phyloP scores from a whole-genome alignment of 1,284 basidiomycete species.

The Amylostereum chailletii region DNA sequence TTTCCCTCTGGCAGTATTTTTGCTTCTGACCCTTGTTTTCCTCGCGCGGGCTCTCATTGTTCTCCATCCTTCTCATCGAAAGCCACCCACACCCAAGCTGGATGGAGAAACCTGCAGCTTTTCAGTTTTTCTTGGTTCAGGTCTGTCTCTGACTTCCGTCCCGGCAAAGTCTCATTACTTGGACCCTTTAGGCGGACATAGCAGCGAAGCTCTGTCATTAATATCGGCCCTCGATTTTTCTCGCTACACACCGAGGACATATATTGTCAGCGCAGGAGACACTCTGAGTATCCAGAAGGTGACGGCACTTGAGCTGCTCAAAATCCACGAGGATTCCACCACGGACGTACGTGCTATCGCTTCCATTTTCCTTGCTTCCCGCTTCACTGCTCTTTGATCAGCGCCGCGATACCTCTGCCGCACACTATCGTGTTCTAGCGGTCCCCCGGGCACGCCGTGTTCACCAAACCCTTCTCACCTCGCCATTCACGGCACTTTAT shows the following conservation, averaged over 20 bases:
- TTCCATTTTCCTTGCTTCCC: constrained; percentile 3
- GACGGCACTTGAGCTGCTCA: constrained; percentile 47
- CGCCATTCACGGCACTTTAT: constrained; percentile 50
- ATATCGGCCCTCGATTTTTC: constrained; percentile 69
- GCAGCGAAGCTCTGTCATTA: constrained; percentile 78
- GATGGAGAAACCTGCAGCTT: constrained; percentile 30
- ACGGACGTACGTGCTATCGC: constrained; percentile 10
- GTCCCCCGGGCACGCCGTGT: constrained; percentile 84
- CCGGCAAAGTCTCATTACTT: neutral
- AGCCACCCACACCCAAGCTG: constrained; percentile 3
- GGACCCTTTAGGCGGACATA: constrained; percentile 75
- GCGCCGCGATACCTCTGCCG: neutral
- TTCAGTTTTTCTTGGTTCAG: constrained; percentile 59
- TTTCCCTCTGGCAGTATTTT: neutral
- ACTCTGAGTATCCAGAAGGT: constrained; percentile 71
- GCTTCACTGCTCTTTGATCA: constrained; percentile 1
- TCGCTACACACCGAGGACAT: constrained; percentile 73
- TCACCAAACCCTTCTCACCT: constrained; percentile 68
- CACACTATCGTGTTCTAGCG: constrained; percentile 37
- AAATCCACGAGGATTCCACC: constrained; percentile 13
- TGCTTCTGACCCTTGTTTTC: neutral
- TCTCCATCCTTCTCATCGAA: constrained; percentile 3
- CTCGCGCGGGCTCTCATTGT: constrained; percentile 14
- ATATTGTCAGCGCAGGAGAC: constrained; percentile 83
- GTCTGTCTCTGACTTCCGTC: constrained; percentile 21